Percentiles rank a stretch among this genome's conserved stretches.
phyloP scores from a whole-genome alignment of 2,329 filamentous ascomycete genomes.

The Pseudophaeomoniella oleicola region DNA sequence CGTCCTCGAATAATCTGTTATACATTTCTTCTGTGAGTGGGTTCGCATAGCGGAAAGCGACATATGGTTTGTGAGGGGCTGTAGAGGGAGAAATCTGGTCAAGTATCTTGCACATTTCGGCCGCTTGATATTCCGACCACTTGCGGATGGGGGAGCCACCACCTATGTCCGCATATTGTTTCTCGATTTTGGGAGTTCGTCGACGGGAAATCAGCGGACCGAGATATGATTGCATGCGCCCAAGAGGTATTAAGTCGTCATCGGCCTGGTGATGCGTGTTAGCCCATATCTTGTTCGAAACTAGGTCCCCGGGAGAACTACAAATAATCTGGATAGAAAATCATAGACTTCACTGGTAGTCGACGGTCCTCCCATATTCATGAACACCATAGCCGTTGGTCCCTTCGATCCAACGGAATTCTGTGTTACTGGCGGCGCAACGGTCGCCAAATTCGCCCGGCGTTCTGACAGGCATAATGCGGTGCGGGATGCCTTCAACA shows the following conservation, averaged over 20 bases:
- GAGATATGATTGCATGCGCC: slow-evolving; percentile 77
- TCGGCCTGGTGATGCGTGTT: slow-evolving; percentile 49
- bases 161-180: slow-evolving; percentile 90
- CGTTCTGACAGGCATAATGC: slow-evolving; percentile 7
- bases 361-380: slow-evolving; percentile 96
- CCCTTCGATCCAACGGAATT: slow-evolving; percentile 56
- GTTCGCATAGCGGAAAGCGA: slow-evolving; percentile 89
- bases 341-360: slow-evolving; percentile 76
- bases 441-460: slow-evolving; percentile 37
- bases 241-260: slow-evolving; percentile 87
- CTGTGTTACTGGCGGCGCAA: slow-evolving; percentile 65
- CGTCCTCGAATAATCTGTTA: slow-evolving; percentile 63
- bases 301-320: slow-evolving; percentile 32
- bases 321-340: slow-evolving; percentile 85
- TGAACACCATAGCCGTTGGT: slow-evolving; percentile 93
- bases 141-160: slow-evolving; percentile 96
- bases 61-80: slow-evolving; percentile 92
- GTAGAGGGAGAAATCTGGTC: slow-evolving; percentile 84
- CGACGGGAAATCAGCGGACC: slow-evolving; percentile 75
- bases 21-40: slow-evolving; percentile 95
- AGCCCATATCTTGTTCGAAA: slow-evolving; percentile 1
- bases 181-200: slow-evolving; percentile 88
- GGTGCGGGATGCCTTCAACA: not conserved
- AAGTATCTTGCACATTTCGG: slow-evolving; percentile 94
- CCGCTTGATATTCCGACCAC: slow-evolving; percentile 90